Conservation (phyloP, 768 basidiomycete species). For the Suillus tomentosus region DNA sequence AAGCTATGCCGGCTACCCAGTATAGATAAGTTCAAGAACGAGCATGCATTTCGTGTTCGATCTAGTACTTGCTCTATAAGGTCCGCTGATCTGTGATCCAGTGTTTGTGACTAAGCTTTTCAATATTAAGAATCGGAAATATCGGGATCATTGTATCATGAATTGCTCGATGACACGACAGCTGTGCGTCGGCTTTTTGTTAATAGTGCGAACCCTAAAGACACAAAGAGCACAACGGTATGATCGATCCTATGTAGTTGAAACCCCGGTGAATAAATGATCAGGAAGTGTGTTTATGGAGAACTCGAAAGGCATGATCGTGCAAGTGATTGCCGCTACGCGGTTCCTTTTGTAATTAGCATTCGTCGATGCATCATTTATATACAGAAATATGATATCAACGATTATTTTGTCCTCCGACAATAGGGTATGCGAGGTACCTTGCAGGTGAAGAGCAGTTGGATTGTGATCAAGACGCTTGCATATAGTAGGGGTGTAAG, state of each 20-base stretch:
- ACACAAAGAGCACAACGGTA: too few species aligned
- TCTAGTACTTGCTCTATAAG: not conserved
- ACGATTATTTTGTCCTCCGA: too few species aligned
- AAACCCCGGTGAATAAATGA: too few species aligned
- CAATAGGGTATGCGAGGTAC: not conserved
- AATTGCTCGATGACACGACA: not conserved
- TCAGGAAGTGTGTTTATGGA: too few species aligned
- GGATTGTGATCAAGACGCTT: too few species aligned
- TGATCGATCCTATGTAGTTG: too few species aligned
- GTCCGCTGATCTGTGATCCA: not conserved
- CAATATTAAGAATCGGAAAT: not conserved
- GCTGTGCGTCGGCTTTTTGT: not conserved
- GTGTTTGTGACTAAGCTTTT: not conserved
- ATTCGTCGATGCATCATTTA: too few species aligned
- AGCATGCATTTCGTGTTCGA: not conserved
- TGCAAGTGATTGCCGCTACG: not conserved
- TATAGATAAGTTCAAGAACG: not conserved
- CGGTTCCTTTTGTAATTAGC: too few species aligned
- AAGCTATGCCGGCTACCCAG: not conserved
- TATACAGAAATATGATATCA: too few species aligned
- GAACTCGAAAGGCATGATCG: too few species aligned
- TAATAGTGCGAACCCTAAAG: too few species aligned
- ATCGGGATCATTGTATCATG: not conserved
- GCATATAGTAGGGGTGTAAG: too few species aligned
- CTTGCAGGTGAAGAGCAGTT: not conserved